Percentiles rank a stretch among this genome's conserved stretches.
These are phyloP conservation scores for Torrubiella hemipterigena DNA, from an alignment of 2,329 filamentous ascomycete genomes.

Conservation along the genomic window DNA sequence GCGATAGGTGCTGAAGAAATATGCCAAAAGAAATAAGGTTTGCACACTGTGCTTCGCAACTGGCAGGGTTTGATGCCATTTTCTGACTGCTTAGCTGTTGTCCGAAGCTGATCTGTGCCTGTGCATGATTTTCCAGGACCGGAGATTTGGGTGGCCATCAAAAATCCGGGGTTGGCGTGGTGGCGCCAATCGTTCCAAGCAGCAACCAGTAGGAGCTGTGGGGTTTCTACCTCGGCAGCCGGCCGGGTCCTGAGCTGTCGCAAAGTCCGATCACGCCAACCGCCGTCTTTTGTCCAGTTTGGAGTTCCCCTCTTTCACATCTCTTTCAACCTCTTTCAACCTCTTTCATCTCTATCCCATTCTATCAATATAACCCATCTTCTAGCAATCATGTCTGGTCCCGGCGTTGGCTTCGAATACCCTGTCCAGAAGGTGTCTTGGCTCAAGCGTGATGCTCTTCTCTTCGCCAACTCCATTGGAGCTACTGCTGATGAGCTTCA, in stretches of 20 bases:
- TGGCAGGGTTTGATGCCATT: slow-evolving; percentile 10
- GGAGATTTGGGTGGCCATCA: too few species aligned
- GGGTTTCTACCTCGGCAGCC: too few species aligned
- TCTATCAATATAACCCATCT: background rate
- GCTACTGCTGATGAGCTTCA: slow-evolving; percentile 78
- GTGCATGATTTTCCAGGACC: too few species aligned
- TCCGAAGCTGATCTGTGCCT: too few species aligned
- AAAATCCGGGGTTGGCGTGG: too few species aligned
- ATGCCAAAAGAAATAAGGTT: slow-evolving; percentile 24
- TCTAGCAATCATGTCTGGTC: slow-evolving; percentile 24
- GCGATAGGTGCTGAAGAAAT: slow-evolving; percentile 20
- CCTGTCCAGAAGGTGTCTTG: slow-evolving; percentile 65
- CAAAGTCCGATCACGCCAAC: too few species aligned
- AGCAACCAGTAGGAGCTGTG: too few species aligned
- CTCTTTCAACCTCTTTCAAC: background rate
- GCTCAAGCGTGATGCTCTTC: slow-evolving; percentile 76
- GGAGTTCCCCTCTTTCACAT: too few species aligned
- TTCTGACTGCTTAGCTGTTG: too few species aligned
- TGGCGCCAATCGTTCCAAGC: too few species aligned
- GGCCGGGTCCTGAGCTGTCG: too few species aligned
- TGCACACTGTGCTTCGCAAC: slow-evolving; percentile 20
- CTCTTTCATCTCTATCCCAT: background rate
- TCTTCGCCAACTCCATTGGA: slow-evolving; percentile 87
- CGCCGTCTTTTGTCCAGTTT: too few species aligned
- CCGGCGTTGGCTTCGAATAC: slow-evolving; percentile 66